Base-by-base conservation (phyloP, 345 rosid genomes). In the Brassica nigra region DNA sequence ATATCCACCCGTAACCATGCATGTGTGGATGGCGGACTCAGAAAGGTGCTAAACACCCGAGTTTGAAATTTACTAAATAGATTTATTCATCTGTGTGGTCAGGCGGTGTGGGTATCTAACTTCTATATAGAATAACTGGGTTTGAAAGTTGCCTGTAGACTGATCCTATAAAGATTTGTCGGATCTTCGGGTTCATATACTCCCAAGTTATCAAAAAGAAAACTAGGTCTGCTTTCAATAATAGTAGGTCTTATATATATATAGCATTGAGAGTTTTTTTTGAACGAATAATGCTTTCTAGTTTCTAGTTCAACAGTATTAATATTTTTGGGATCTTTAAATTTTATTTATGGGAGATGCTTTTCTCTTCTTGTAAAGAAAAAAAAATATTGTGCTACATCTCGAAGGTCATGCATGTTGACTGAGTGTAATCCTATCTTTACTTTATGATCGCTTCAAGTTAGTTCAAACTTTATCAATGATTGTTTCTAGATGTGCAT, bases 381-480 rank as follows among this genome's bases (percentile, higher is more conserved):
- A 29, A 14, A 14, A 4, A 12, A 42, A 2, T 37, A 36, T 1
- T 23, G 34, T 23, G 47, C 12, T 44, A 6, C 28, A 54, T 70
- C 30, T 54, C n/a, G 62, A 16, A 57, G 44, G 44, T 61, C 31
- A 3, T 20, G 29, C 31, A 3, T 20, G 29, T 57, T 57, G 62
- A 59, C 31, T 27, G 64, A 59, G 9, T 68, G 71, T 44, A 30
- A 47, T 69, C 62, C 14, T 30, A n/a, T 42, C 12, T 47, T 49
- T 27, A 66, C 36, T 49, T 49, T 29, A 15, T 52, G 9, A 15
- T 30, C 44, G 29, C 44, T 52, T 52, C 62, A 3, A 52, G 18
- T n/a, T 69, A 29, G 11, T 49, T 69, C 39, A 69, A 69, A 69
- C 27, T 68, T 68, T 14, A 68, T 28, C 61, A 71, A 15, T 23